Base-by-base conservation (phyloP, 306 rosid species). In the Abrus precatorius region DNA sequence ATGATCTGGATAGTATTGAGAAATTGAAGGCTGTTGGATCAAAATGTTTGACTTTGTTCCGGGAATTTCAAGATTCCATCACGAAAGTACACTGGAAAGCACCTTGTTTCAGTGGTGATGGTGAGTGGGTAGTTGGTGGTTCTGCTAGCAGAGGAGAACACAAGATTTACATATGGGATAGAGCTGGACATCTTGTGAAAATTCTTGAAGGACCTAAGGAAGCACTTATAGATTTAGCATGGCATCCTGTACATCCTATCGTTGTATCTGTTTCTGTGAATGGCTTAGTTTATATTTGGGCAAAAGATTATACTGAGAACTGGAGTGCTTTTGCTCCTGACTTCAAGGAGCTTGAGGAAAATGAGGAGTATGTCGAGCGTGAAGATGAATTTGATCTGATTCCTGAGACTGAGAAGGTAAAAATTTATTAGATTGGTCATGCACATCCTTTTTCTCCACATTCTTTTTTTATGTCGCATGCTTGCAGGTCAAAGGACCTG, bases 301-400 rank as follows among this genome's bases (percentile, higher is more conserved):
- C 99, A 32, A 95, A 95, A 88, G 99, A 95, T 85, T 93, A 93
- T 75, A 95, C 98, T 14, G 99, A 95, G 90, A 93, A 92, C 75
- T 93, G 98, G 99, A 95, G 99, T 89, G 98, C 99, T 66, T 95
- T 95, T 90, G 99, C 99, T 79, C 99, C 98, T 61, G 99, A 95
- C 83, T 95, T 95, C 83, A 95, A 95, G 82, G 99, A 95, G 90
- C 97, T 95, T 3, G 99, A 95, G 81, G 99, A 95, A 88, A 95
- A 95, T 43, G 99, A 93, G 81, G 99, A 95, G 84, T 93, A 95
- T 7, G 86, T 95, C 1, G 99, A 95, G 78, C 86, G 92, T 40
- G 99, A 95, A 85, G 99, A 96, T 83, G 99, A 96, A 60, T 96
- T 96, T 87, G 99, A 96, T 93, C 85, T 96, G 87, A 85, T 84